A percentile compares a stretch with the other conserved stretches of the same genome.
Conservation (phyloP, 208 protist genomes). For the Acanthamoeba healyi region DNA sequence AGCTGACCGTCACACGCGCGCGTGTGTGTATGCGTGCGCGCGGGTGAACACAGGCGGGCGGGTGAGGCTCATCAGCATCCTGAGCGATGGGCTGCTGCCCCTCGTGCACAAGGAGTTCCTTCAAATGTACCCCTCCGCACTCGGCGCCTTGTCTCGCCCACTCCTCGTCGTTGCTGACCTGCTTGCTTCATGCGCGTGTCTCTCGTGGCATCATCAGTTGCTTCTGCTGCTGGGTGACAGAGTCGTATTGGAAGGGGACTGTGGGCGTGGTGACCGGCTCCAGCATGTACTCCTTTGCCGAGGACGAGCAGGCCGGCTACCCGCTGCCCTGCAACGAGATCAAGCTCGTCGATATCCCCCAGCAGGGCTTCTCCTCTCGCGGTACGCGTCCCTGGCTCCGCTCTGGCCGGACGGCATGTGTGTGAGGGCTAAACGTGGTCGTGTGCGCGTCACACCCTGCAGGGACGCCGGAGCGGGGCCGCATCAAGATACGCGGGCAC, state of each 20-base stretch:
- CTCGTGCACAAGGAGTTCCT: slow-evolving; percentile 71
- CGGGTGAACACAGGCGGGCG: slow-evolving; percentile 43
- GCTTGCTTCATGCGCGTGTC: background rate
- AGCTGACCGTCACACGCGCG: too few species aligned
- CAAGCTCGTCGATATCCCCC: slow-evolving; percentile 37
- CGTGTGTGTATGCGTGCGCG: background rate
- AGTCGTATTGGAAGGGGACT: slow-evolving; percentile 84
- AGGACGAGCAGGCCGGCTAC: slow-evolving; percentile 70
- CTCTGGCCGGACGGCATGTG: background rate
- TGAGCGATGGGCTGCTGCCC: slow-evolving; percentile 48
- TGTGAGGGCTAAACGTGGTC: background rate
- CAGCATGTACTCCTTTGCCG: slow-evolving; percentile 21
- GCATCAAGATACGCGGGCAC: slow-evolving; percentile 88
- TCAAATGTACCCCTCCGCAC: background rate
- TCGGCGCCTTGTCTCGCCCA: background rate
- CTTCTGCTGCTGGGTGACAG: slow-evolving; percentile 83
- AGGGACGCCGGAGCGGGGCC: slow-evolving; percentile 77
- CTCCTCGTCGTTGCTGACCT: background rate
- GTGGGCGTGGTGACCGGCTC: slow-evolving; percentile 30
- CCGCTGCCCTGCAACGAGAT: slow-evolving; percentile 64
- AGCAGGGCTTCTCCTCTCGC: slow-evolving; percentile 30
- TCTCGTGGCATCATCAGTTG: background rate
- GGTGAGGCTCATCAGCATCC: slow-evolving; percentile 49
- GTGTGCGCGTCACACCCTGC: background rate
- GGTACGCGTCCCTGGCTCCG: too few species aligned